A percentile compares a stretch with the other conserved stretches of the same genome.
These are phyloP conservation scores for Erythrobasidium hasegawianum DNA, from an alignment of 1,284 basidiomycete species.

Conservation along the genomic window DNA sequence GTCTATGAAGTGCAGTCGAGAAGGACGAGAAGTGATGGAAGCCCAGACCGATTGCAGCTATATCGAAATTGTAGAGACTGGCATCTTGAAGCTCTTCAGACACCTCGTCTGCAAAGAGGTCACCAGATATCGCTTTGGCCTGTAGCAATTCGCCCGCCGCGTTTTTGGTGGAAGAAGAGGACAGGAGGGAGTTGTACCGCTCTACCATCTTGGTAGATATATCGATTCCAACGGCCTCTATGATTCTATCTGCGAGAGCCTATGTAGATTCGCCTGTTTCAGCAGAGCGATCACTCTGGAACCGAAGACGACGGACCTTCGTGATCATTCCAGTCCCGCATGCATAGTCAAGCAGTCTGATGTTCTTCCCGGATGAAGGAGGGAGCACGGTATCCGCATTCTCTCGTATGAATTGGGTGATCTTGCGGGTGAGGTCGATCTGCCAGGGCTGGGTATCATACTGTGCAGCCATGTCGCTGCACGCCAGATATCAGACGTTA, in stretches of 20 bases:
- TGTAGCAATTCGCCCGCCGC: background rate
- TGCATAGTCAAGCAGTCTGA: background rate
- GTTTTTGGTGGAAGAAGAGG: background rate
- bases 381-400: background rate
- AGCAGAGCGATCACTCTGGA: background rate
- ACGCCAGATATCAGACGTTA: no score
- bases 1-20: background rate
- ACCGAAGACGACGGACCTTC: background rate
- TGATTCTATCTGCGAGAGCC: background rate
- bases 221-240: background rate
- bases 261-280: background rate
- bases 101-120: background rate
- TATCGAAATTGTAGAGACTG: background rate
- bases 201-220: slow-evolving; percentile 1
- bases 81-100: background rate
- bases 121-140: background rate
- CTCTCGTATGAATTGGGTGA: background rate
- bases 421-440: background rate
- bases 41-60: background rate
- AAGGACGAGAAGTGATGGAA: background rate
- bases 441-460: slow-evolving; percentile 1
- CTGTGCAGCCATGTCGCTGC: no score
- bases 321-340: background rate
- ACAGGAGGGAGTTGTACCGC: background rate
- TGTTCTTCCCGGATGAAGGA: background rate